Conservation (phyloP, 495 filamentous ascomycete genomes). For the Xylaria nigripes region DNA sequence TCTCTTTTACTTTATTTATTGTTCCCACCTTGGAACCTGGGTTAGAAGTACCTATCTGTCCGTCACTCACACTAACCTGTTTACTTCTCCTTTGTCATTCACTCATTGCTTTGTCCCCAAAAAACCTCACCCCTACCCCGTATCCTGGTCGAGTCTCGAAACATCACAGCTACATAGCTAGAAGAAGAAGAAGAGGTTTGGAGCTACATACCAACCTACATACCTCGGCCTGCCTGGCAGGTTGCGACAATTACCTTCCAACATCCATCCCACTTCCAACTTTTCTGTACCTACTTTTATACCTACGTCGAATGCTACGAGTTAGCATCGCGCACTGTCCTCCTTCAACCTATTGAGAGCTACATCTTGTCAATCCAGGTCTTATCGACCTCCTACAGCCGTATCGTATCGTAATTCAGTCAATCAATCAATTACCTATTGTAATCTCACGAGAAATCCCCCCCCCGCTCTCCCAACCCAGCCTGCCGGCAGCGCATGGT, state of each 20-base stretch:
- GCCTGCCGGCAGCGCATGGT: slow-evolving; percentile 38
- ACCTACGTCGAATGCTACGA: slow-evolving; percentile 18
- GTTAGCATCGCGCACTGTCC: slow-evolving; percentile 1
- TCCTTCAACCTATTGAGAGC: slow-evolving; percentile 3
- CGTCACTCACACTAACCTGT: no score
- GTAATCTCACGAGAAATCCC: slow-evolving; percentile 24
- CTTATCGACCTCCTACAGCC: no score
- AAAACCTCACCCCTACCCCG: slow-evolving; percentile 21
- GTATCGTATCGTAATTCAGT: no score
- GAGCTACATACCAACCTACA: no score
- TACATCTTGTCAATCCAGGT: slow-evolving; percentile 27
- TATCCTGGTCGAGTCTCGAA: slow-evolving; percentile 23
- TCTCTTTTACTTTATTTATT: no score
- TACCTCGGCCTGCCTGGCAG: slow-evolving; percentile 15
- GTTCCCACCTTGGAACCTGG: no score
- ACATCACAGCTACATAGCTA: slow-evolving; percentile 26
- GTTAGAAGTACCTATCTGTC: no score
- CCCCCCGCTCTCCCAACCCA: slow-evolving; percentile 29
- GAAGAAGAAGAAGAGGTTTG: slow-evolving; percentile 12
- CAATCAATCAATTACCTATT: slow-evolving; percentile 20
- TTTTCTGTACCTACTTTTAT: no score
- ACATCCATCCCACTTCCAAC: neutral
- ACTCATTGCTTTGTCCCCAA: slow-evolving; percentile 13
- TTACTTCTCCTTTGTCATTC: no score
- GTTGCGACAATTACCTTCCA: slow-evolving; percentile 14